phyloP scores from a whole-genome alignment of 371 early-diverging fungal species.

The Mortierella polycephala region DNA sequence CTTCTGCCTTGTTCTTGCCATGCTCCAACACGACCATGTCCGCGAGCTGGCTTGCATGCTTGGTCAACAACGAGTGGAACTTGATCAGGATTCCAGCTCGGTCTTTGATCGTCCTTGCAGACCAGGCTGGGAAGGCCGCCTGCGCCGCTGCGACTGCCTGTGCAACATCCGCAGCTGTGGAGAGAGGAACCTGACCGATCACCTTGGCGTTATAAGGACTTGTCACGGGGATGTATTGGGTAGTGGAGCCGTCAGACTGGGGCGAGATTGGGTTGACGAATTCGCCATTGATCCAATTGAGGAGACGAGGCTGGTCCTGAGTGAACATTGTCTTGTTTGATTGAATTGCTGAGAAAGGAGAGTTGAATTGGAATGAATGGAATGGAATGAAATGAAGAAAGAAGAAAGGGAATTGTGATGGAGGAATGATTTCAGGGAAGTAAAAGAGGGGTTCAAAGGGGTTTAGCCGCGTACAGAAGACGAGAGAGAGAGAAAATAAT shows the following conservation, averaged over 20 bases:
- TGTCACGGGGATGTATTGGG: conserved; percentile 59
- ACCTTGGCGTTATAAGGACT: conserved; percentile 68
- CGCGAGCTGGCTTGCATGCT: conserved; percentile 69
- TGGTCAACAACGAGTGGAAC: conserved; percentile 63
- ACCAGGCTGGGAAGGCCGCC: conserved; percentile 61
- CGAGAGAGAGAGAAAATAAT: too few relatives aligned
- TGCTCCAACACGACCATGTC: conserved; percentile 77
- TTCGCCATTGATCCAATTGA: conserved; percentile 55
- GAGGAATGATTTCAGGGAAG: too few relatives aligned
- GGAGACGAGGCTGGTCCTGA: conserved; percentile 36
- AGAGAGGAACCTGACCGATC: conserved; percentile 71
- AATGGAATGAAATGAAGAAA: background rate
- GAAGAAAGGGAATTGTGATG: background rate
- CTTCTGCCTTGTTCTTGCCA: conserved; percentile 69
- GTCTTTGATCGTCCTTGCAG: conserved; percentile 65
- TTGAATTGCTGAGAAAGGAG: background rate
- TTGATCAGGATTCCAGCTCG: conserved; percentile 67
- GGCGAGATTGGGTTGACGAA: conserved; percentile 33
- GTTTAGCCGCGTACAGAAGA: too few relatives aligned
- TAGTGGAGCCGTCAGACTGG: background rate
- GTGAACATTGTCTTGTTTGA: conserved; percentile 29
- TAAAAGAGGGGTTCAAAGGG: too few relatives aligned
- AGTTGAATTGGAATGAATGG: background rate
- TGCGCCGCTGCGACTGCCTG: conserved; percentile 66
- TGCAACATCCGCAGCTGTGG: conserved; percentile 65